Conservation (phyloP, 2,329 filamentous ascomycete species). For the Fusarium stilboides region DNA sequence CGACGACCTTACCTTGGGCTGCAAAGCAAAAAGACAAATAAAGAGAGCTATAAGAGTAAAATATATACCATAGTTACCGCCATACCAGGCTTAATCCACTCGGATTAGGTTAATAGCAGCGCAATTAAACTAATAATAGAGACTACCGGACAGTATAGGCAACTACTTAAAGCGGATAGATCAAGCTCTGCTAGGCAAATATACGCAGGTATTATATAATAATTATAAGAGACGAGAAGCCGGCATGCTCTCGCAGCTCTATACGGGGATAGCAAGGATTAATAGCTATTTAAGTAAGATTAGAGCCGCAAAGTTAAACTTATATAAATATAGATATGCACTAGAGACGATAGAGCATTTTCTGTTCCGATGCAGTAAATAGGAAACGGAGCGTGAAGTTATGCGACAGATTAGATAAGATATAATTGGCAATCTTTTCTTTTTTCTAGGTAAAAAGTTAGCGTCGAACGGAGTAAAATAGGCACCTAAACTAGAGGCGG, state of each 20-base stretch:
- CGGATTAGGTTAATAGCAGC: not conserved
- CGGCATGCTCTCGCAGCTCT: not conserved
- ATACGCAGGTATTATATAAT: slow-evolving; percentile 9
- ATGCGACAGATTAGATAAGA: no score
- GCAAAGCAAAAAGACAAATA: slow-evolving; percentile 5
- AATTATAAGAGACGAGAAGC: not conserved
- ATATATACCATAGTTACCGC: not conserved
- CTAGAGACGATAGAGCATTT: no score
- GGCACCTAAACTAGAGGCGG: no score
- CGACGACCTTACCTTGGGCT: not conserved
- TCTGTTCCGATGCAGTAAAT: no score
- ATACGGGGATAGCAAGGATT: slow-evolving; percentile 8
- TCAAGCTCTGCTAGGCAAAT: slow-evolving; percentile 7
- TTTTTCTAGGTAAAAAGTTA: no score
- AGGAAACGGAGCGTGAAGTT: no score
- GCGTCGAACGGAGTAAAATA: no score
- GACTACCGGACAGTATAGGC: slow-evolving; percentile 14
- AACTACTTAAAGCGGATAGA: slow-evolving; percentile 18
- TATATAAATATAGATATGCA: no score
- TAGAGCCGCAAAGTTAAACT: no score
- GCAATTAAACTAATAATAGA: not conserved
- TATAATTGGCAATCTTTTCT: no score
- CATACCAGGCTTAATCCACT: slow-evolving; percentile 4
- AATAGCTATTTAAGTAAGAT: slow-evolving; percentile 9
- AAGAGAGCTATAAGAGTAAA: not conserved